Evolutionary conservation across 1,284 basidiomycete species (phyloP).

Genomic region (Fomes fomentarius): DNA sequence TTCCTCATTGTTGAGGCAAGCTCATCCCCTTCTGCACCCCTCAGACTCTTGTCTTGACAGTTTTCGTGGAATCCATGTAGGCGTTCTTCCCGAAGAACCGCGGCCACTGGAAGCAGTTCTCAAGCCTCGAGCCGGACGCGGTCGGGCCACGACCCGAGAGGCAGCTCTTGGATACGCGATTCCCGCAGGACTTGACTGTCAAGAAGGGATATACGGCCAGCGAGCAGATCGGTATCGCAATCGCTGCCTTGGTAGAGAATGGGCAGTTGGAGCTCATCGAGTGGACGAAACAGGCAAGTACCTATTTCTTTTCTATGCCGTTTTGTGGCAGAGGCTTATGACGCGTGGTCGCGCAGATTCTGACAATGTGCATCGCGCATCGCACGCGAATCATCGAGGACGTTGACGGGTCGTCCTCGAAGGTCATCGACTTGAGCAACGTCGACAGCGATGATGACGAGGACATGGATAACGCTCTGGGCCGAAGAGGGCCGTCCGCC

Average conservation of each 20-base stretch:
- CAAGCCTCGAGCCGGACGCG: constrained; percentile 76
- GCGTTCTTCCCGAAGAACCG: constrained; percentile 90
- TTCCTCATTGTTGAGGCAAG: constrained; percentile 85
- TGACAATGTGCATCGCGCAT: constrained; percentile 66
- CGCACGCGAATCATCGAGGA: constrained; percentile 74
- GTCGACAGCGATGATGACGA: constrained; percentile 48
- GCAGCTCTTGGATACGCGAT: constrained; percentile 47
- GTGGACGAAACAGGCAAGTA: constrained; percentile 79
- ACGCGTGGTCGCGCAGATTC: constrained; percentile 49
- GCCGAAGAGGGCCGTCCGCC: constrained; percentile 56
- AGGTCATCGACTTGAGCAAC: constrained; percentile 38
- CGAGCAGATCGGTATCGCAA: constrained; percentile 86
- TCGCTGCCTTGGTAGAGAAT: constrained; percentile 74
- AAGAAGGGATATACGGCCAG: constrained; percentile 90
- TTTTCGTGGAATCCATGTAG: too few relatives aligned
- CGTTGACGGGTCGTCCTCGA: constrained; percentile 54
- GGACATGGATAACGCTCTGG: constrained; percentile 40
- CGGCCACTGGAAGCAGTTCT: constrained; percentile 83
- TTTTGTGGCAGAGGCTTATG: background rate
- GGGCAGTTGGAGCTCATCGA: constrained; percentile 67
- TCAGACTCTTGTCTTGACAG: too few relatives aligned
- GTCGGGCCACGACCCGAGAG: constrained; percentile 45
- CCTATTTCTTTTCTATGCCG: background rate
- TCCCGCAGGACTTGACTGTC: constrained; percentile 75
- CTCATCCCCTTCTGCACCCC: too few relatives aligned